A percentile compares a stretch with the other conserved stretches of the same genome.
Conservation (phyloP, 192 early-diverging fungal genomes). For the Podila epicladia region DNA sequence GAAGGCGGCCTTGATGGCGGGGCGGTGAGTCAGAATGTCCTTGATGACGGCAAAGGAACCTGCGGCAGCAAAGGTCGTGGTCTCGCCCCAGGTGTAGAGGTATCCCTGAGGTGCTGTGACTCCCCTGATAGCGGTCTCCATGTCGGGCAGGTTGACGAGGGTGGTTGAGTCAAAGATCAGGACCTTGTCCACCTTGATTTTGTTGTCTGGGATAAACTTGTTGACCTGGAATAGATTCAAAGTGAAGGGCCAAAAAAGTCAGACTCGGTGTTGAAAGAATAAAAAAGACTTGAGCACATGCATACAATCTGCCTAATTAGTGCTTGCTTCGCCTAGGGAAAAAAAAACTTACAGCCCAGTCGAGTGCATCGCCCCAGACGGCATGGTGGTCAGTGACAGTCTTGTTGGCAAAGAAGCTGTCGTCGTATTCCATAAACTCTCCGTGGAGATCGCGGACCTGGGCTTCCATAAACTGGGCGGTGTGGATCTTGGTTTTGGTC, state of each 20-base stretch:
- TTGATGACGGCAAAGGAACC: constrained; percentile 20
- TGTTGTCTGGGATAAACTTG: constrained; percentile 28
- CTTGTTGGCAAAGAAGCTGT: constrained; percentile 33
- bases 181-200: constrained; percentile 39
- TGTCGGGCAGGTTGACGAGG: constrained; percentile 27
- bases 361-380: constrained; percentile 42
- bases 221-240: constrained; percentile 17
- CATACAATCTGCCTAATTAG: neutral
- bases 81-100: constrained; percentile 36
- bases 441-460: constrained; percentile 46
- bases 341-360: constrained; percentile 43
- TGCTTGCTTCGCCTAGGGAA: neutral
- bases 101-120: neutral
- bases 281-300: too few species aligned
- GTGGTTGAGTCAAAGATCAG: constrained; percentile 49
- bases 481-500: constrained; percentile 13
- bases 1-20: neutral
- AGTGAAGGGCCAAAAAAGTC: neutral
- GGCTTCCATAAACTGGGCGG: constrained; percentile 31
- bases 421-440: constrained; percentile 65
- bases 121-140: constrained; percentile 11
- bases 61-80: constrained; percentile 20
- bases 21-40: neutral
- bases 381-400: constrained; percentile 16
- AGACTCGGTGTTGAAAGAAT: neutral